Conservation (phyloP, 129 eudicot genomes). For the Sambucus nigra region DNA sequence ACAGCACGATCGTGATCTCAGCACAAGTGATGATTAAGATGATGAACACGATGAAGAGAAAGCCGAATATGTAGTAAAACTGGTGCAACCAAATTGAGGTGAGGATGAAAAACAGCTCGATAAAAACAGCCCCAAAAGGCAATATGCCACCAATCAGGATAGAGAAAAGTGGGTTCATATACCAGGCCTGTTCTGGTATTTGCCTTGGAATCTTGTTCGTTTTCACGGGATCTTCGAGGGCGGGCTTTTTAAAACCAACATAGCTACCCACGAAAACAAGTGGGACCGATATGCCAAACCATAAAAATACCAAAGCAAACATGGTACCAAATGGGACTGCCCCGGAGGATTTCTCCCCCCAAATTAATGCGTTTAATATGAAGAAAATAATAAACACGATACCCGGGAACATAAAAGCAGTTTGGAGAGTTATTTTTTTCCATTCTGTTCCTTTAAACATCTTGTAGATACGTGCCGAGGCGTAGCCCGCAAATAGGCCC, state of each 20-base stretch:
- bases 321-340: slow-evolving; percentile 80
- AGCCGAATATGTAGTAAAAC: slow-evolving; percentile 61
- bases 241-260: slow-evolving; percentile 53
- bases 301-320: slow-evolving; percentile 53
- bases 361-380: slow-evolving; percentile 44
- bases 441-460: slow-evolving; percentile 69
- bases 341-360: slow-evolving; percentile 72
- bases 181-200: slow-evolving; percentile 78
- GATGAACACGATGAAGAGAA: slow-evolving; percentile 59
- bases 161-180: slow-evolving; percentile 65
- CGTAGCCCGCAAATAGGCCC: slow-evolving; percentile 74
- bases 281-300: slow-evolving; percentile 79
- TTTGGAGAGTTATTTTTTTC: slow-evolving; percentile 48
- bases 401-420: slow-evolving; percentile 70
- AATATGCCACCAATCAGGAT: slow-evolving; percentile 68
- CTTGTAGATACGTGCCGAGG: slow-evolving; percentile 58
- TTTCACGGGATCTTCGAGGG: slow-evolving; percentile 59
- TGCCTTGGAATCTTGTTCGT: slow-evolving; percentile 71
- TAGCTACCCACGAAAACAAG: slow-evolving; percentile 63
- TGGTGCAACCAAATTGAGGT: slow-evolving; percentile 75
- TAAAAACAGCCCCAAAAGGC: slow-evolving; percentile 52
- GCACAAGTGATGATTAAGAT: slow-evolving; percentile 60
- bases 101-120: slow-evolving; percentile 66
- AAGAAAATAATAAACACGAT: slow-evolving; percentile 45
- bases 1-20: slow-evolving; percentile 59